phyloP scores from a whole-genome alignment of 352 stramenopile species.

The Globisporangium cylindrosporum region DNA sequence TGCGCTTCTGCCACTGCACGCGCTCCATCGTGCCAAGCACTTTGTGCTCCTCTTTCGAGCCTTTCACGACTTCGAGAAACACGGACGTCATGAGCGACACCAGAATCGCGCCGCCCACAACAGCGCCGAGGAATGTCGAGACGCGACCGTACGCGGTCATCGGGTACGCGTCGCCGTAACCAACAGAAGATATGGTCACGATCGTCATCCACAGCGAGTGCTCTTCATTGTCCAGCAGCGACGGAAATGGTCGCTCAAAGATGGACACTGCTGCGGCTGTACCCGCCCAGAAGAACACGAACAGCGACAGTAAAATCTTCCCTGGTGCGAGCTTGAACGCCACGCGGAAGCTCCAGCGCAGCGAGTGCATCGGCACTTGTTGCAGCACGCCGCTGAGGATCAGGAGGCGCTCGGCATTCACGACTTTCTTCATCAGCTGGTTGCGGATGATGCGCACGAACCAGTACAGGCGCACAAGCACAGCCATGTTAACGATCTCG shows the following conservation, averaged over 20 bases:
- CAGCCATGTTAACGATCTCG: slow-evolving; percentile 62
- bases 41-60: slow-evolving; percentile 49
- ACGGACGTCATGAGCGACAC: slow-evolving; percentile 63
- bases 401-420: slow-evolving; percentile 30
- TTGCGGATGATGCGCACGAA: slow-evolving; percentile 54
- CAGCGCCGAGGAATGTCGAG: slow-evolving; percentile 42
- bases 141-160: slow-evolving; percentile 46
- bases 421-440: slow-evolving; percentile 34
- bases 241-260: slow-evolving; percentile 59
- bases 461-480: slow-evolving; percentile 61
- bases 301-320: slow-evolving; percentile 40
- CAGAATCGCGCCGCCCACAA: slow-evolving; percentile 49
- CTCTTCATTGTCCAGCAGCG: slow-evolving; percentile 49
- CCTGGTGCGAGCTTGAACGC: slow-evolving; percentile 39
- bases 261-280: slow-evolving; percentile 53
- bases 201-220: slow-evolving; percentile 64
- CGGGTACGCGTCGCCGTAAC: slow-evolving; percentile 58
- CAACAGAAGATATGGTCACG: slow-evolving; percentile 58
- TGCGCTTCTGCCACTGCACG: slow-evolving; percentile 34
- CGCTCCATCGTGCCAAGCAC: slow-evolving; percentile 44
- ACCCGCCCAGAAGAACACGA: slow-evolving; percentile 43
- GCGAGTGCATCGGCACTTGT: slow-evolving; percentile 37
- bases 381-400: slow-evolving; percentile 24
- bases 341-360: slow-evolving; percentile 58
- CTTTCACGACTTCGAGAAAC: slow-evolving; percentile 59